Percentiles rank a stretch among this genome's conserved stretches.
These are phyloP conservation scores for Scheffersomyces illinoinensis DNA, from an alignment of 1,139 yeast genomes.

Conservation along the genomic window DNA sequence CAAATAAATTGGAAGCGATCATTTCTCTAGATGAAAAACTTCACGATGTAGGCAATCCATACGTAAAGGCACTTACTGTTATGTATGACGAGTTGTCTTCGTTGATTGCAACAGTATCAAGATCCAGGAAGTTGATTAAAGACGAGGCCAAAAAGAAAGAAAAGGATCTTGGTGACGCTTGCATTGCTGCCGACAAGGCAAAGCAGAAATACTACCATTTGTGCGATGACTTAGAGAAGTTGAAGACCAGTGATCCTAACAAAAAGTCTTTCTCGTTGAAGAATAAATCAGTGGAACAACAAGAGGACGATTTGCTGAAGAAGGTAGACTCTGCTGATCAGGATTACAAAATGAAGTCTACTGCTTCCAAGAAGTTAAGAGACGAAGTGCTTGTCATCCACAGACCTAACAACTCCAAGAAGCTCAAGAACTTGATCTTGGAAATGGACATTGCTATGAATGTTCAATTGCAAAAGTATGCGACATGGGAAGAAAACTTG, in stretches of 20 bases:
- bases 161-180: slow-evolving; percentile 80
- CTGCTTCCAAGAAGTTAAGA: slow-evolving; percentile 69
- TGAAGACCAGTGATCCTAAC: slow-evolving; percentile 78
- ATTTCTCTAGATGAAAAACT: slow-evolving; percentile 78
- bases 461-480: slow-evolving; percentile 83
- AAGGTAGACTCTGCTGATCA: slow-evolving; percentile 84
- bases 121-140: slow-evolving; percentile 72
- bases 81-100: slow-evolving; percentile 88
- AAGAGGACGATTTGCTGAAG: slow-evolving; percentile 83
- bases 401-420: slow-evolving; percentile 76
- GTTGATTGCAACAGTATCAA: slow-evolving; percentile 65
- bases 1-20: slow-evolving; percentile 63
- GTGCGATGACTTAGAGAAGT: slow-evolving; percentile 84
- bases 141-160: slow-evolving; percentile 83
- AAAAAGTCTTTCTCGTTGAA: slow-evolving; percentile 79
- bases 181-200: slow-evolving; percentile 84
- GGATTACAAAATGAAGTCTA: slow-evolving; percentile 79
- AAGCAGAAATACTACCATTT: slow-evolving; percentile 75
- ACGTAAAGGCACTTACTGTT: slow-evolving; percentile 73
- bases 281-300: slow-evolving; percentile 80
- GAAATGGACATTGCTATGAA: slow-evolving; percentile 89
- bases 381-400: slow-evolving; percentile 69
- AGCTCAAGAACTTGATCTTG: slow-evolving; percentile 72
- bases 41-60: slow-evolving; percentile 70
- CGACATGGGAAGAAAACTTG: slow-evolving; percentile 83